A percentile compares a stretch with the other conserved stretches of the same genome.
phyloP scores from a whole-genome alignment of 176 grass and related monocot genomes.

The Musa troglodytarum region DNA sequence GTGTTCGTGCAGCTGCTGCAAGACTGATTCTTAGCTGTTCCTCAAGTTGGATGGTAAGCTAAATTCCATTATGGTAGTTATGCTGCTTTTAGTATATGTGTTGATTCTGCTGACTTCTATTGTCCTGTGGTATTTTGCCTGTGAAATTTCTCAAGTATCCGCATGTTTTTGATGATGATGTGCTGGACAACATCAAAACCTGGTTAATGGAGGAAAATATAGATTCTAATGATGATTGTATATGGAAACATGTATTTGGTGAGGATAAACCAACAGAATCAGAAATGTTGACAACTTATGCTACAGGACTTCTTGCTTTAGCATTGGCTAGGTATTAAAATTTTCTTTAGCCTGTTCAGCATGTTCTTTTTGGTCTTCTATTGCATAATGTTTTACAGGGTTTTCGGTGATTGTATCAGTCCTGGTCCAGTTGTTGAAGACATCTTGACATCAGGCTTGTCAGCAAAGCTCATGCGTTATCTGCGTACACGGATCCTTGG shows the following conservation, averaged over 20 bases:
- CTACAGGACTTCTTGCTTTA: slow-evolving; percentile 78
- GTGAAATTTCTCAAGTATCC: slow-evolving; percentile 37
- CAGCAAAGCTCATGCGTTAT: slow-evolving; percentile 86
- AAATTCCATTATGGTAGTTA: not conserved
- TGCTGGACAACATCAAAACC: slow-evolving; percentile 64
- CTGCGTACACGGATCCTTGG: slow-evolving; percentile 63
- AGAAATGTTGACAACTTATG: slow-evolving; percentile 67
- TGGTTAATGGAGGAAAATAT: slow-evolving; percentile 61
- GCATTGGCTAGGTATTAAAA: slow-evolving; percentile 50
- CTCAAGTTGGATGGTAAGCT: slow-evolving; percentile 62
- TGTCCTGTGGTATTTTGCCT: not conserved
- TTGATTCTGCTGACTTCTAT: not conserved
- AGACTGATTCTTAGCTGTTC: slow-evolving; percentile 72
- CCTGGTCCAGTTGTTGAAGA: slow-evolving; percentile 65
- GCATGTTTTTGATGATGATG: slow-evolving; percentile 66
- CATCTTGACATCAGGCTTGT: slow-evolving; percentile 59
- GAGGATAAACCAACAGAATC: slow-evolving; percentile 59
- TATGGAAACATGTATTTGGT: slow-evolving; percentile 53
- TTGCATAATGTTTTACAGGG: slow-evolving; percentile 11
- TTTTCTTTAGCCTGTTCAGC: not conserved
- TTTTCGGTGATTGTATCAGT: slow-evolving; percentile 22
- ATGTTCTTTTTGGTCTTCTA: slow-evolving; percentile 1
- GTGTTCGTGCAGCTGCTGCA: slow-evolving; percentile 50
- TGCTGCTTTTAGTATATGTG: not conserved
- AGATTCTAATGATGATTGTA: slow-evolving; percentile 29